Base-by-base conservation (phyloP, 1,284 basidiomycete species). In the Puccinia hordei region DNA sequence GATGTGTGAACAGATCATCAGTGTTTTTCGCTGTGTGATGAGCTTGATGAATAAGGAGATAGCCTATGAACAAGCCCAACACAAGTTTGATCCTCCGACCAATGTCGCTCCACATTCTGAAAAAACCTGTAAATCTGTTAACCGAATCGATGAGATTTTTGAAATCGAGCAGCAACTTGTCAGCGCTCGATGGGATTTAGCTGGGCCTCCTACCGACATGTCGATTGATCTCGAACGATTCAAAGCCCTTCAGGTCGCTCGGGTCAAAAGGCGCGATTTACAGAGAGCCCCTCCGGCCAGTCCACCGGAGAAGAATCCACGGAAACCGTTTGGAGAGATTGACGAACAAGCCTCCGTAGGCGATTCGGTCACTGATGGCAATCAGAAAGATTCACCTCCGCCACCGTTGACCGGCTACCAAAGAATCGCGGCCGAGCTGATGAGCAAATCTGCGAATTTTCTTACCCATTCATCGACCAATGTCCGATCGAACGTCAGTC, bases 381-480 rank as follows among this genome's bases (percentile, higher is more conserved):
- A 46, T 30, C 13, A 71, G 2, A 19, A 53, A 24, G 44, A 55
- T 19, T 41, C 27, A 4, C 10, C 55, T n/a, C 15, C 10, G 8
- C 22, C 55, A 30, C 49, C 72, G 22, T 17, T 73, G 72, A 73
- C 55, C 6, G 38, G 53, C 15, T 73, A 73, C 55, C 72, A 73
- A 61, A 73, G 38, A 61, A 57, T 73, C n/a, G 38, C 53, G 24
- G 35, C 38, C 13, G 35, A 73, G 41, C 38, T 73, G 19, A 61
- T 73, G 30, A 73, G 22, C 55, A 73, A 73, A 46, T 73, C 72
- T 53, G 55, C 55, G 19, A 59, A 73, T 57, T 73, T 73, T 41
- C 46, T 73, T 8, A 73, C 55, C 19, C 72, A 73, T 73, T 73
- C 72, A 22, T 33, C 53, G 27, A 5, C 55, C 10, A 59, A 33